Percentiles rank a stretch among this genome's conserved stretches.
phyloP scores from a whole-genome alignment of 352 stramenopile genomes.

The Chrysophaeum taylorii region DNA sequence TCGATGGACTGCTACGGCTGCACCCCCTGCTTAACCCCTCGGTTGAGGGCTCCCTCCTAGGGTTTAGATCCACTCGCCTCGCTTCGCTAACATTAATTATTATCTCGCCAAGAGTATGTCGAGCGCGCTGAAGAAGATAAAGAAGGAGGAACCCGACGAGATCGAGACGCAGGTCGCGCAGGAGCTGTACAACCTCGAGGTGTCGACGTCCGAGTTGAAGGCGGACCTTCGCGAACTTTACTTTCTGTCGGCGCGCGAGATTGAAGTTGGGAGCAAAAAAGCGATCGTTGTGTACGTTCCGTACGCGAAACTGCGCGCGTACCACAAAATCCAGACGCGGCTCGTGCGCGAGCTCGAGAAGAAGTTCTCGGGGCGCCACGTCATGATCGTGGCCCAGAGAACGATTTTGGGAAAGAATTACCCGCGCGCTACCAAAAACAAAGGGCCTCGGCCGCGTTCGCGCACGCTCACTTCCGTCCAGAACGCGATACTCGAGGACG shows the following conservation, averaged over 20 bases:
- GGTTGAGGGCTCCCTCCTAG: too few relatives aligned
- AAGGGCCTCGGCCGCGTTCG: constrained; percentile 81
- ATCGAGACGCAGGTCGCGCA: constrained; percentile 63
- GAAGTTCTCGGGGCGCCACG: constrained; percentile 96
- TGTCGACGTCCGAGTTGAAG: constrained; percentile 90
- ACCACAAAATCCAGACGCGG: constrained; percentile 96
- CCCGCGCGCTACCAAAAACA: constrained; percentile 82
- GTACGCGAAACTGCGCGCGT: constrained; percentile 89
- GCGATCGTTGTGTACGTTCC: constrained; percentile 98
- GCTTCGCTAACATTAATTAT: too few relatives aligned
- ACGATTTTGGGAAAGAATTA: constrained; percentile 97
- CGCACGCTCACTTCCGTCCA: constrained; percentile 96
- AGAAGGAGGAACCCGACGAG: constrained; percentile 64
- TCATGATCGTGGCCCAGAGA: constrained; percentile 96
- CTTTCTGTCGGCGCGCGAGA: constrained; percentile 97
- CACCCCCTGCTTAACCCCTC: too few relatives aligned
- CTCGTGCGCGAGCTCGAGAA: constrained; percentile 98
- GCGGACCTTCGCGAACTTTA: constrained; percentile 93
- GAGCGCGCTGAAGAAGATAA: too few relatives aligned
- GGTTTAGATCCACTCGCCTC: too few relatives aligned
- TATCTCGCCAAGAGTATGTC: too few relatives aligned
- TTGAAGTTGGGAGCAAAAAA: constrained; percentile 83
- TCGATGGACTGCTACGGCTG: too few relatives aligned
- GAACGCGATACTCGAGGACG: constrained; percentile 96
- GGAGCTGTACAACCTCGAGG: constrained; percentile 70